phyloP scores from a whole-genome alignment of 352 stramenopile genomes.

The Globisporangium parvum region DNA sequence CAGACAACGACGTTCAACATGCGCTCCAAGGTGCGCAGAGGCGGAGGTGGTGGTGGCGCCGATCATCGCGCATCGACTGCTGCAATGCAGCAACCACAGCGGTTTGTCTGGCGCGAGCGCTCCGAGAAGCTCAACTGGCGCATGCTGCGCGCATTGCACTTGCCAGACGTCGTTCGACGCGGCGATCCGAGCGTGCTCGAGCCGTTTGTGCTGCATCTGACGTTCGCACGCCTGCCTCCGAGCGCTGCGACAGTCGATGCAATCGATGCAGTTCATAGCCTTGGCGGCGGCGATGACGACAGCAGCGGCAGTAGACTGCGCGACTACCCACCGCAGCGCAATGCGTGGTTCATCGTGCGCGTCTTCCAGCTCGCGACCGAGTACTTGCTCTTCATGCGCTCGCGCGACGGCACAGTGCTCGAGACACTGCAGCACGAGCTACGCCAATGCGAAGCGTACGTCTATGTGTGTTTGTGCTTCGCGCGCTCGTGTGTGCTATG shows the following conservation, averaged over 20 bases:
- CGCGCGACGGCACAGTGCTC: conserved; percentile 42
- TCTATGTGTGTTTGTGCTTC: too few species aligned
- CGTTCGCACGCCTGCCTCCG: conserved; percentile 51
- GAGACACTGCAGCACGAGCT: conserved; percentile 50
- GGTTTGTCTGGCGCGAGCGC: conserved; percentile 76
- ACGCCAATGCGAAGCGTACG: conserved; percentile 20
- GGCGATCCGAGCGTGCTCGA: conserved; percentile 58
- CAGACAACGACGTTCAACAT: not conserved
- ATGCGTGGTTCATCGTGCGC: conserved; percentile 68
- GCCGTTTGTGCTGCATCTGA: conserved; percentile 66
- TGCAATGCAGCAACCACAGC: conserved; percentile 8
- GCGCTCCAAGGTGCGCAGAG: not conserved
- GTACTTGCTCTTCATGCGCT: conserved; percentile 65
- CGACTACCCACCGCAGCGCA: conserved; percentile 15
- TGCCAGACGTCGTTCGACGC: conserved; percentile 39
- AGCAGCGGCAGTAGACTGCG: not conserved
- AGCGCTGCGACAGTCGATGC: conserved; percentile 1
- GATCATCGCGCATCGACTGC: not conserved
- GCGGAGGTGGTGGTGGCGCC: not conserved
- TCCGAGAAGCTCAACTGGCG: conserved; percentile 72
- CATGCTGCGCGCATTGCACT: conserved; percentile 39
- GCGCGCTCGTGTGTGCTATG: too few species aligned
- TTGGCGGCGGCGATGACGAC: not conserved
- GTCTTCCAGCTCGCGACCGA: conserved; percentile 71
- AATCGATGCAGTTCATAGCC: not conserved